Evolutionary conservation across 129 eudicot genomes (phyloP).

Genomic region (Scalesia atractyloides): DNA sequence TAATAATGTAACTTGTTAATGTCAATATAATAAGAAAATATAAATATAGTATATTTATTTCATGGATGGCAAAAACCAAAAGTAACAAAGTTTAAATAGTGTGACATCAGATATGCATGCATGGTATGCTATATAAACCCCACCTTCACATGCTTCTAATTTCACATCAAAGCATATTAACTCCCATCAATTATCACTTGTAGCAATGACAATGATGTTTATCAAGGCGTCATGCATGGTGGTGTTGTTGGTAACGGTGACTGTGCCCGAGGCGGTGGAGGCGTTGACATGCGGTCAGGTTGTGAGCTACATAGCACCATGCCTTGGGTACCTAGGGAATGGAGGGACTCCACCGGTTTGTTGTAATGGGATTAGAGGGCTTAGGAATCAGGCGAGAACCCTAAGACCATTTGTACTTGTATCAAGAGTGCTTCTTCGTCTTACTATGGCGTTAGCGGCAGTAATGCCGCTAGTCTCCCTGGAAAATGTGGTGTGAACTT

Average conservation of each 20-base stretch:
- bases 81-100: background rate
- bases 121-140: conserved; percentile 5
- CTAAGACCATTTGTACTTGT: conserved; percentile 39
- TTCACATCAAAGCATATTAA: background rate
- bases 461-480: conserved; percentile 38
- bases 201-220: conserved; percentile 15
- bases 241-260: background rate
- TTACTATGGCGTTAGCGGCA: background rate
- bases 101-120: too few species aligned
- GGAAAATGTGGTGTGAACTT: conserved; percentile 44
- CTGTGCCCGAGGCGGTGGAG: conserved; percentile 20
- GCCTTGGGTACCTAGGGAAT: conserved; percentile 31
- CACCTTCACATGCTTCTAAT: background rate
- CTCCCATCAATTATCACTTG: background rate
- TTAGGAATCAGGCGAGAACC: conserved; percentile 33
- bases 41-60: too few species aligned
- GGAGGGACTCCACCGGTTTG: conserved; percentile 19
- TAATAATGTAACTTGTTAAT: too few species aligned
- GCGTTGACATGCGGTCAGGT: conserved; percentile 48
- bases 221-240: conserved; percentile 10
- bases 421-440: conserved; percentile 28
- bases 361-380: conserved; percentile 38
- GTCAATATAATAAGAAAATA: too few species aligned
- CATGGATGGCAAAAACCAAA: too few species aligned
- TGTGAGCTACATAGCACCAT: conserved; percentile 7